phyloP scores from a whole-genome alignment of 345 rosid genomes.

The Gossypium rotundifolium region DNA sequence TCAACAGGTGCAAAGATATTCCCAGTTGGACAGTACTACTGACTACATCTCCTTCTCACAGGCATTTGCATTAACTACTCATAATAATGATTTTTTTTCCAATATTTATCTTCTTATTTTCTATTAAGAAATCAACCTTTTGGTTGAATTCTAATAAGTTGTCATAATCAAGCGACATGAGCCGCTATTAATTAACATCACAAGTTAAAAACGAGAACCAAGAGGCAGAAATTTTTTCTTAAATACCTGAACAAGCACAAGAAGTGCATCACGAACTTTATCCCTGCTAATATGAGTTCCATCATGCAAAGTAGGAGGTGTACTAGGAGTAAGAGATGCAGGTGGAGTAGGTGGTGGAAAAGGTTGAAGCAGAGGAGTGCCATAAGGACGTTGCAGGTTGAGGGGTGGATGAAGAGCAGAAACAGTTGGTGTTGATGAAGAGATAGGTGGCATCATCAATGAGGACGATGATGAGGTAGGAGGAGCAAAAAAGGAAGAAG shows the following conservation, averaged over 20 bases:
- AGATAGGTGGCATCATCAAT: conserved; percentile 33
- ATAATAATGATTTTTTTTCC: neutral
- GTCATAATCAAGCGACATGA: neutral
- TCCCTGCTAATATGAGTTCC: conserved; percentile 43
- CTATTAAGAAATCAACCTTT: no score
- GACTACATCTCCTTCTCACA: neutral
- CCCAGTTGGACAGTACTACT: neutral
- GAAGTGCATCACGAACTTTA: conserved; percentile 52
- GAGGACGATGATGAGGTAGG: conserved; percentile 44
- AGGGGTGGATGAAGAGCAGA: conserved; percentile 39
- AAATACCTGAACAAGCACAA: conserved; percentile 55
- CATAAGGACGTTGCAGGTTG: conserved; percentile 51
- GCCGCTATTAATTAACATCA: neutral
- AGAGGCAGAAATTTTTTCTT: neutral
- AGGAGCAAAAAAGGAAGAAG: conserved; percentile 44
- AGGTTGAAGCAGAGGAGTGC: conserved; percentile 63
- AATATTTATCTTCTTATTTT: neutral
- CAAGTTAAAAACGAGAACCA: neutral
- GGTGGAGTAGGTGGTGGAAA: conserved; percentile 70
- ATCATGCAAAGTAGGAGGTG: conserved; percentile 14
- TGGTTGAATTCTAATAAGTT: neutral
- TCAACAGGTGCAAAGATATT: neutral
- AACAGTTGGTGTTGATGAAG: conserved; percentile 35
- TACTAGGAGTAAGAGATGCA: conserved; percentile 48
- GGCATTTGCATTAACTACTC: neutral